Base-by-base conservation (phyloP, 2,329 filamentous ascomycete species). In the Fusarium sp. region DNA sequence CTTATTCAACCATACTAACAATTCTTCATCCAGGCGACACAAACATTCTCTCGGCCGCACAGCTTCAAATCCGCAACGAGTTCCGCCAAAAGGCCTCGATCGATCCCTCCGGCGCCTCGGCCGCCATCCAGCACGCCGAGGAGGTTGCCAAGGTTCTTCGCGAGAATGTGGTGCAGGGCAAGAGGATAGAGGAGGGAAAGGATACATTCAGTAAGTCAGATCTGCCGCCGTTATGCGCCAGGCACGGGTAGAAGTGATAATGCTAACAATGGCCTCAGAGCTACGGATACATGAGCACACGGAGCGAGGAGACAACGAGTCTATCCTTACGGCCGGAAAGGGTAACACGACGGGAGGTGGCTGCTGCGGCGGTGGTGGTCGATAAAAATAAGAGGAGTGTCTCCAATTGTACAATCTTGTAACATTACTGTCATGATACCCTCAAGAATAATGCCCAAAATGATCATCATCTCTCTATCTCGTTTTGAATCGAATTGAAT, bases 281-380 rank as follows among this genome's bases (percentile, higher is more conserved):
- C 85, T 98, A 66, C 89, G 92, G 60, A 98, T 99, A 83, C 96
- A 98, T 81, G 89, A 97, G 70, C 86, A 97, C 74, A 99, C 93
- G 33, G 96, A 99, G 83, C 88, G 94, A 74, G 95, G 96, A 62
- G 93, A 98, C 83, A 99, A 99, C 80, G 95, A 98, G 77, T 94
- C 92, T 36, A 90, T 98, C 78, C 97, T 95, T 83, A 86, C 90
- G 60, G 87, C 88, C 3, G 86, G 84, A 68, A 81, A 70, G 2
- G 79, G 79, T 42, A 67, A 66, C n/a, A 56, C 70, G n/a, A 74
- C 78, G 9, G 79, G 46, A 53, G 46, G 80, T 22, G 64, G 71
- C 17, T 73, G 71, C 71, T 73, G 71, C 27, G 81, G 81, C 14
- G 82, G 83, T 63, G 79, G 80, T 38, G 76, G 79, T 62, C 79